Evolutionary conservation across 228 moss, liverwort and hornwort genomes (phyloP).

Genomic region (Sphagnum fallax): DNA sequence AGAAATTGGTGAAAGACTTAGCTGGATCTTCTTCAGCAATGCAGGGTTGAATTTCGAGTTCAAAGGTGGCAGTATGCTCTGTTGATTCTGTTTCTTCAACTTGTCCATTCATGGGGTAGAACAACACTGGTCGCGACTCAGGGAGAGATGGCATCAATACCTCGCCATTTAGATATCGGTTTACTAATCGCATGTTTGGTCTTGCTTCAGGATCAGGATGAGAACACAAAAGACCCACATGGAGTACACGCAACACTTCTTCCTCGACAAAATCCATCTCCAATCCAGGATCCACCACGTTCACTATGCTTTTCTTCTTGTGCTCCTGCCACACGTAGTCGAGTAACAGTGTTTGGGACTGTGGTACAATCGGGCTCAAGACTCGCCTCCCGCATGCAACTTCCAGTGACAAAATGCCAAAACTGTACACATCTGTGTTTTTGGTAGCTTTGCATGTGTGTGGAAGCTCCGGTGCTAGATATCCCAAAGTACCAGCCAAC

Average conservation of each 20-base stretch:
- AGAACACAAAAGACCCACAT: constrained; percentile 47
- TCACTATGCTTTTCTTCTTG: constrained; percentile 10
- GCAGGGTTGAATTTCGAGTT: no score
- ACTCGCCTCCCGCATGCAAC: constrained; percentile 32
- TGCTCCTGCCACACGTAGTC: constrained; percentile 34
- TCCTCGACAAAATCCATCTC: not conserved
- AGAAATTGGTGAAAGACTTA: no score
- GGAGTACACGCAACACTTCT: constrained; percentile 21
- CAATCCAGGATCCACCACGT: constrained; percentile 20
- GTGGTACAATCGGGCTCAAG: not conserved
- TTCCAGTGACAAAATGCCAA: constrained; percentile 28
- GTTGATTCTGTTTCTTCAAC: no score
- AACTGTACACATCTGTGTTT: constrained; percentile 34
- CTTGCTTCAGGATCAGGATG: constrained; percentile 34
- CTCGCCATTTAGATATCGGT: constrained; percentile 37
- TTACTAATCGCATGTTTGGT: constrained; percentile 44
- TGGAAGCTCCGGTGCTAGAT: constrained; percentile 32
- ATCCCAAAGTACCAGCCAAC: constrained; percentile 45
- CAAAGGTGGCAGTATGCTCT: no score
- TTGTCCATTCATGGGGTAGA: no score
- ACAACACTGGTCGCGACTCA: constrained; percentile 1
- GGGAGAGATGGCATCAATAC: constrained; percentile 32
- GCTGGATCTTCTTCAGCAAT: no score
- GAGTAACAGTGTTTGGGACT: constrained; percentile 15
- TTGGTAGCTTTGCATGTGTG: constrained; percentile 23